These are phyloP conservation scores for Colletotrichum nymphaeae DNA, from an alignment of 2,329 filamentous ascomycete genomes.

Conservation along the genomic window DNA sequence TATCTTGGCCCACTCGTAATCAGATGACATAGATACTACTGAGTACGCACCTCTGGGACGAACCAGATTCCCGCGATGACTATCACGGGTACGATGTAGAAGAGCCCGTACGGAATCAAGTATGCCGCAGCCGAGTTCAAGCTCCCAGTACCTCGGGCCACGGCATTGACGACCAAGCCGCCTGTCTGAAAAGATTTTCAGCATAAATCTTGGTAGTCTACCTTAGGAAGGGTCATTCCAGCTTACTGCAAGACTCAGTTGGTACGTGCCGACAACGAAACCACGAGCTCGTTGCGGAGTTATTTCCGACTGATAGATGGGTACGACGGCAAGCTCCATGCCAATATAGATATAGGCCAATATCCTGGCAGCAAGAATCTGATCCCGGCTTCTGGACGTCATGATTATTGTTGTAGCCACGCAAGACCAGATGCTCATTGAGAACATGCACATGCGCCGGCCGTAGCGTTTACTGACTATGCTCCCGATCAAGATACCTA, in stretches of 20 bases:
- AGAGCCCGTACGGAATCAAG: slow-evolving; percentile 47
- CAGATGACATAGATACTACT: too few relatives aligned
- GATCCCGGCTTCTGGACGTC: slow-evolving; percentile 42
- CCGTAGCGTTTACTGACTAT: slow-evolving; percentile 44
- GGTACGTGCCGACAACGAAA: slow-evolving; percentile 48
- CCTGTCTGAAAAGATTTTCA: slow-evolving; percentile 18
- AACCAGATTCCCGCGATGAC: slow-evolving; percentile 42
- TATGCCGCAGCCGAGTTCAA: slow-evolving; percentile 45
- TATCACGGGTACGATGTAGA: slow-evolving; percentile 46
- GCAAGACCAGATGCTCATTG: slow-evolving; percentile 50
- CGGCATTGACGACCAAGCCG: slow-evolving; percentile 38
- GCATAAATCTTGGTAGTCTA: background rate
- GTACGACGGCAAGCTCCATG: slow-evolving; percentile 52
- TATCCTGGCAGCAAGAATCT: slow-evolving; percentile 48
- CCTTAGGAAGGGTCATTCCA: too few relatives aligned
- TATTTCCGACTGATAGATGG: slow-evolving; percentile 49
- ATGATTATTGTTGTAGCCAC: slow-evolving; percentile 45
- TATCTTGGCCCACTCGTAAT: too few relatives aligned
- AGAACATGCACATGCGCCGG: slow-evolving; percentile 48
- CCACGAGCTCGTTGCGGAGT: slow-evolving; percentile 44
- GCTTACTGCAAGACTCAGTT: slow-evolving; percentile 44
- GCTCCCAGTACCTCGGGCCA: slow-evolving; percentile 44
- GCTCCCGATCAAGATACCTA: slow-evolving; percentile 41
- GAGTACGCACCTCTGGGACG: slow-evolving; percentile 40
- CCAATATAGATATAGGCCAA: slow-evolving; percentile 52